Evolutionary conservation across 805 yeast species (phyloP).

Genomic region (Maudiozyma bulderi): DNA sequence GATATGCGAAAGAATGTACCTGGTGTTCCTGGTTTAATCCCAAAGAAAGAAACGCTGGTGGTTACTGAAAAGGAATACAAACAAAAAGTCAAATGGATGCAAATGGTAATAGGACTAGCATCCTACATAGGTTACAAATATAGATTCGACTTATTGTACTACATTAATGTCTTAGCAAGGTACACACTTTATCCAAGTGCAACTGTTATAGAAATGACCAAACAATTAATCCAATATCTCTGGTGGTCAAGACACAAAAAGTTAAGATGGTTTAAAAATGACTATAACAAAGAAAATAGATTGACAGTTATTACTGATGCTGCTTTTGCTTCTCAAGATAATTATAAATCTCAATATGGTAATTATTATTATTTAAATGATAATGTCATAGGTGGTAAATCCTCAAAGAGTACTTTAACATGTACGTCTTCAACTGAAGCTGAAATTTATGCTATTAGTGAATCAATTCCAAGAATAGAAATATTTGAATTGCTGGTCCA

Average conservation of each 20-base stretch:
- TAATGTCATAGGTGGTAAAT: neutral
- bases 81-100: conserved; percentile 5
- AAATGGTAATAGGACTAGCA: conserved; percentile 6
- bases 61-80: neutral
- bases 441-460: neutral
- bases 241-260: conserved; percentile 3
- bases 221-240: neutral
- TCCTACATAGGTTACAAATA: conserved; percentile 9
- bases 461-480: neutral
- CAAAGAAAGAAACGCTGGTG: conserved; percentile 1
- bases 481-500: neutral
- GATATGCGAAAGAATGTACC: conserved; percentile 2
- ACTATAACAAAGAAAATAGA: neutral
- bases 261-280: conserved; percentile 2
- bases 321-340: neutral
- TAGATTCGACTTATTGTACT: conserved; percentile 2
- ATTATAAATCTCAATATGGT: neutral
- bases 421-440: neutral
- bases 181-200: conserved; percentile 4
- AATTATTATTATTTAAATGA: neutral
- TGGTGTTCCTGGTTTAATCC: conserved; percentile 1
- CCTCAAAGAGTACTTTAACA: neutral
- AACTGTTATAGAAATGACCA: conserved; percentile 1
- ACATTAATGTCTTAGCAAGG: neutral
- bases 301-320: neutral